Percentiles rank a stretch among this genome's conserved stretches.
phyloP scores from a whole-genome alignment of 192 early-diverging fungal genomes.

The Coemansia sp. region DNA sequence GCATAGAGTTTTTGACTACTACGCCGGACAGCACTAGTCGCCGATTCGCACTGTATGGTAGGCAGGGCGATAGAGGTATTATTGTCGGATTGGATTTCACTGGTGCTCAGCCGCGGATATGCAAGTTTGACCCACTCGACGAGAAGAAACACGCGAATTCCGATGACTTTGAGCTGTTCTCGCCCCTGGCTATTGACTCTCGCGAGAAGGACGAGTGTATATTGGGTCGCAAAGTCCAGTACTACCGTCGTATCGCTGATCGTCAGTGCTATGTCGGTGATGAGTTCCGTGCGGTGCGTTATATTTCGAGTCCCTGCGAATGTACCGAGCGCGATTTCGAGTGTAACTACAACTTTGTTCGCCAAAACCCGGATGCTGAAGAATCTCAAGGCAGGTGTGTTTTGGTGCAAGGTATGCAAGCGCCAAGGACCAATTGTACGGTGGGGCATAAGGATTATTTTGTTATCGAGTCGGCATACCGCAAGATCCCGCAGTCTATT shows the following conservation, averaged over 20 bases:
- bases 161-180: conserved; percentile 74
- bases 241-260: conserved; percentile 68
- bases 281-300: conserved; percentile 61
- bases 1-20: conserved; percentile 72
- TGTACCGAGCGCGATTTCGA: conserved; percentile 84
- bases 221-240: conserved; percentile 68
- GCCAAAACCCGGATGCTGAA: conserved; percentile 42
- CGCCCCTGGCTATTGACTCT: conserved; percentile 49
- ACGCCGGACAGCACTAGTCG: conserved; percentile 65
- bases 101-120: conserved; percentile 48
- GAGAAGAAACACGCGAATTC: conserved; percentile 39
- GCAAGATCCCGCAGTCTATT: conserved; percentile 82
- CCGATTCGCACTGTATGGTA: conserved; percentile 79
- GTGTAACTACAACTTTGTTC: conserved; percentile 87
- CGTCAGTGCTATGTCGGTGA: conserved; percentile 75
- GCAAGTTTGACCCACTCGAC: conserved; percentile 43
- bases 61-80: conserved; percentile 37
- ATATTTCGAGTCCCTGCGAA: conserved; percentile 63
- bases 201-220: conserved; percentile 60
- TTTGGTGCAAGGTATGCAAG: conserved; percentile 60
- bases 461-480: conserved; percentile 79
- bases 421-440: conserved; percentile 60
- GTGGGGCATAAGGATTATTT: conserved; percentile 60
- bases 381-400: conserved; percentile 59
- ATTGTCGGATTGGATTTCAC: conserved; percentile 54